Base-by-base conservation (phyloP, 2,329 filamentous ascomycete genomes). In the Chaetomiaceae sp. region DNA sequence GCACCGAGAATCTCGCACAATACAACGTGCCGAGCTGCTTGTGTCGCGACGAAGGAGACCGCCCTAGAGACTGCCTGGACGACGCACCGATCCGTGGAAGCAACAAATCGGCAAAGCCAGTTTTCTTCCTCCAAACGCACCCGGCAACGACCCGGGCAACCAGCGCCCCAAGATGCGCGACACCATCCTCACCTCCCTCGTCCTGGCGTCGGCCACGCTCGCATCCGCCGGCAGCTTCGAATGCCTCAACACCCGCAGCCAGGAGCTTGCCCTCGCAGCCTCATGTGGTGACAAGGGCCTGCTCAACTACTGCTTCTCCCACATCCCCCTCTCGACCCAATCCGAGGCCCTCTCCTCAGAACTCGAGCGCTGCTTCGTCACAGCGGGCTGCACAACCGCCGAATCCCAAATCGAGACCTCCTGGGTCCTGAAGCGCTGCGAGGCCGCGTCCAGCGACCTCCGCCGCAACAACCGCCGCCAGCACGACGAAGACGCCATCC, bases 201-300 rank as follows among this genome's bases (percentile, higher is more conserved):
- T 71, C 52, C 57, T 68, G 54, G 63, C 65, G 53, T 65, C 62
- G 59, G 69, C 63, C 50, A 66, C 59, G 48, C 59, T 64, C 56
- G 51, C 63, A 21, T 58, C 62, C 53, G 62, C 65, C 55, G 48
- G 64, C 55, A 57, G 65, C 35, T 47, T 62, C 56, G 65, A 69
- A 59, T 77, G 75, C 60, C 60, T 79, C 48, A 62, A 63, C 44
- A 54, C 62, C 46, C 64, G 70, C 55, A 66, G 69, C 55, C 48
- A 55, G 20, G 65, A 70, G 44, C 66, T 79, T 43, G 70, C 73
- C 41, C 55, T 51, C 14, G 62, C 65, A 34, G 66, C 74, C 13
- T 65, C 66, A 47, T 79, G 76, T 62, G 75, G 73, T 41, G 62
- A 75, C 58, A 61, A 62, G 50, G 65, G 63, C 50, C 65, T 69